Evolutionary conservation across 2,329 filamentous ascomycete genomes (phyloP), one percentile per base, ranked within the genome.

Genomic region (Colletotrichum sojae): DNA sequence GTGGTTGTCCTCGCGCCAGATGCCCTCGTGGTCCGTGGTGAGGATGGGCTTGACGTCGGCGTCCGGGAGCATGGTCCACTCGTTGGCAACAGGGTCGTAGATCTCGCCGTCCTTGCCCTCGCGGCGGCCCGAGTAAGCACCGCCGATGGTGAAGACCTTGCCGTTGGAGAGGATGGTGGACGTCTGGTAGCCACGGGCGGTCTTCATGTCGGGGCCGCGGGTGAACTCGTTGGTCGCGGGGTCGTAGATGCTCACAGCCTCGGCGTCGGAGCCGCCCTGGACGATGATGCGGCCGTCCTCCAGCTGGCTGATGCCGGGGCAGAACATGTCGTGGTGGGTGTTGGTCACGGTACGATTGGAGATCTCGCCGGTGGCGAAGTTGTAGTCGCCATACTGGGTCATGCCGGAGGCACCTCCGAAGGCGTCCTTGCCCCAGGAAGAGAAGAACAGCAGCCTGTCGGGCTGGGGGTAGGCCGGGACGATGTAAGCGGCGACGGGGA

Each of bases 71-170:
- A 78, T 71, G 0, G 78, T 82, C 88, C 88, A 90, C 3, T 75
- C 75, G 40, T 86, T 82, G 4, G 77, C 73, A 1, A 68, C 74
- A 0, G 84, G 81, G 64, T 86, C 77, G 73, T 83, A 89, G 18
- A 89, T 76, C 72, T 91, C 89, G 51, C 86, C 88, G 67, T 88
- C 83, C 79, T 90, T 90, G 36, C 80, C 80, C 39, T 83, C 81
- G 4, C 73, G 64, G 0, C 79, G 83, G 36, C 88, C 88, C 10
- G 81, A 85, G 71, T 75, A 81, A 0, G 85, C 88, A 4, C 89
- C 88, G 18, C 89, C 88, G 45, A 90, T 89, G 13, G 81, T 84
- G 75, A 90, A 90, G 25, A 89, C 82, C 0, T 82, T 78, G 5
- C 88, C 88, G 67, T 88, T 82, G 0, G 86, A 86, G 1, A 83